Conservation (phyloP, 768 basidiomycete species). For the Kondoa malvinella region DNA sequence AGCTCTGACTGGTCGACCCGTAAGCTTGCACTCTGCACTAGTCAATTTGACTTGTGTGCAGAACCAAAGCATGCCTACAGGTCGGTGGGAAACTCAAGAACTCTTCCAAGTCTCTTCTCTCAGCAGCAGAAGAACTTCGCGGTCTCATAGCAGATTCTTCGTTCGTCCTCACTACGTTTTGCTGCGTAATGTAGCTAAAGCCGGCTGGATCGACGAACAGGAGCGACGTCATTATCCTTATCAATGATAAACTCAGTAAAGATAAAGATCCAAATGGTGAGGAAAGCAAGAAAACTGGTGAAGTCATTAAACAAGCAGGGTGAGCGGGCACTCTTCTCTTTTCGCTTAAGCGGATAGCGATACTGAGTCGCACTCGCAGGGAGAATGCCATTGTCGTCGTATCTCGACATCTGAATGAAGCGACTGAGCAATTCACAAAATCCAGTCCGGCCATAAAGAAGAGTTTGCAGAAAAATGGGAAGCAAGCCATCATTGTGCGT, state of each 20-base stretch:
- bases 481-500: not conserved
- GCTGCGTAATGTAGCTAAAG: too few relatives aligned
- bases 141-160: not conserved
- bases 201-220: too few relatives aligned
- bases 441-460: not conserved
- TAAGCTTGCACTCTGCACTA: too few relatives aligned
- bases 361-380: not conserved
- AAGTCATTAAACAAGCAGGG: conserved; percentile 1
- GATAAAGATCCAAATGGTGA: not conserved
- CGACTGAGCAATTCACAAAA: not conserved
- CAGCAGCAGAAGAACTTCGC: not conserved
- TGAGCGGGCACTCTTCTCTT: not conserved
- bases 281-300: conserved; percentile 1
- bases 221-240: not conserved
- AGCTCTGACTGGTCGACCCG: not conserved
- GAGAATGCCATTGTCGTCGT: conserved; percentile 5
- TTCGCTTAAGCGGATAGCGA: not conserved
- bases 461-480: conserved; percentile 1
- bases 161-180: not conserved
- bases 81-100: not conserved
- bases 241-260: not conserved
- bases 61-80: too few relatives aligned
- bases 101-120: not conserved
- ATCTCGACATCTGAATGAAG: not conserved
- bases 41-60: too few relatives aligned